Evolutionary conservation across 2,329 filamentous ascomycete species (phyloP), one percentile per base, ranked within the genome.

Genomic region (Penicillium sp.): DNA sequence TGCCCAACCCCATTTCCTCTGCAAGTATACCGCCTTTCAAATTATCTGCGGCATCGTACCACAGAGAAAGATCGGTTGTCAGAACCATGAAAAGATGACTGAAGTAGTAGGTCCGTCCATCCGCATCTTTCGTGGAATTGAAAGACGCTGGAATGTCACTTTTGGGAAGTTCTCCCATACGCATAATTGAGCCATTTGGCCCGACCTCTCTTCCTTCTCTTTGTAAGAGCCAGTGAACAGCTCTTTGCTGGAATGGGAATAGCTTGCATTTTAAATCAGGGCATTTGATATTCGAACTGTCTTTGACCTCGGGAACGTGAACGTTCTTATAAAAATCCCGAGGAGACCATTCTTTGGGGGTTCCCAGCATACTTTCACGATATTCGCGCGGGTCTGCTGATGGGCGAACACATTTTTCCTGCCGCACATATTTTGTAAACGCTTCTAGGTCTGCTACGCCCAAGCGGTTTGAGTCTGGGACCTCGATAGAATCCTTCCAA

Each of bases 1-100:
- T 81, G 4, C 79, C 78, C 14, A 81, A 65, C 3, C 78, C 78
- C 78, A 81, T 81, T 57, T 80, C 78, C 61, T 81, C 78, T 9
- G 78, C 78, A 45, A 81, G 70, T 18, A 80, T 76, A 3, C 79
- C 79, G 8, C 79, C 79, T 39, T 61, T 71, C 5, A 78, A 53
- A 26, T 63, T 53, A 24, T 64, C 57, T 31, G 59, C 60, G 18
- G 65, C 68, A 66, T 70, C 66, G 40, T 60, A 62, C 70, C 65
- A 79, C 32, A 62, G 50, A 20, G 66, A 68, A 13, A 75, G 50
- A 51, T 78, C 69, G 7, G 68, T 72, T 3, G 73, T 71, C 31
- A 76, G 68, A 20, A 73, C 65, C 55, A 75, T 74, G 43, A 77
- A 72, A 14, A 78, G 63, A 55, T 74, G 71, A 56, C 77, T 80